phyloP scores from a whole-genome alignment of 345 rosid species.

The Salix dunnii region DNA sequence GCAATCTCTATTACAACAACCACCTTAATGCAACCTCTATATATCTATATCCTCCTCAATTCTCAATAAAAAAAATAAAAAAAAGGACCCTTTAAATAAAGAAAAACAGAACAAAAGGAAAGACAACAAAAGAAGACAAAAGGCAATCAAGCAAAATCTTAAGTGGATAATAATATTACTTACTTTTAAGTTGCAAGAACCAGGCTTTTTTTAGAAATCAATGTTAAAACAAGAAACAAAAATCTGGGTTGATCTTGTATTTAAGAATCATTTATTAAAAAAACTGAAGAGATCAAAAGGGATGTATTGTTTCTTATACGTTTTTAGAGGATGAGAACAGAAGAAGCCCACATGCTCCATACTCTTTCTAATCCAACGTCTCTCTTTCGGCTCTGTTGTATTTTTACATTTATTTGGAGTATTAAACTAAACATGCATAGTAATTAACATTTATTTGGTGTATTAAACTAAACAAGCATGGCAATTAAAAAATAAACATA shows the following conservation, averaged over 20 bases:
- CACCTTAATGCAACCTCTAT: conserved; percentile 2
- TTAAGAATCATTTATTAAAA: neutral
- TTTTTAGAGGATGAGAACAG: conserved; percentile 21
- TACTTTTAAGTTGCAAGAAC: neutral
- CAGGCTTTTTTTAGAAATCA: conserved; percentile 13
- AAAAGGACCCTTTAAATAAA: conserved; percentile 19
- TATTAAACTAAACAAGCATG: too few relatives aligned
- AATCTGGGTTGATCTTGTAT: conserved; percentile 29
- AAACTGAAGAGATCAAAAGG: conserved; percentile 15
- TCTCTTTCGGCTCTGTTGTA: conserved; percentile 35
- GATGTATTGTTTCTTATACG: neutral
- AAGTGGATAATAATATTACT: conserved; percentile 10
- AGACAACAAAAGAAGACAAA: conserved; percentile 11
- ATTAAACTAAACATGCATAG: too few relatives aligned
- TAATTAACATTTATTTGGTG: too few relatives aligned
- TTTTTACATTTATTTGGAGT: too few relatives aligned
- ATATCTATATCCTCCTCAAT: neutral
- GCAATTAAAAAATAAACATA: too few relatives aligned
- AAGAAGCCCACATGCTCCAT: conserved; percentile 51
- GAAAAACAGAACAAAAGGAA: neutral
- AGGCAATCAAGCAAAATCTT: conserved; percentile 10
- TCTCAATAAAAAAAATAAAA: conserved; percentile 16
- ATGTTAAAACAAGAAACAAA: conserved; percentile 11
- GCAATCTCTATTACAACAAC: conserved; percentile 3
- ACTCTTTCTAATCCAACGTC: conserved; percentile 49